Base-by-base conservation (phyloP, 2,329 filamentous ascomycete genomes). In the Colletotrichum orbiculare region DNA sequence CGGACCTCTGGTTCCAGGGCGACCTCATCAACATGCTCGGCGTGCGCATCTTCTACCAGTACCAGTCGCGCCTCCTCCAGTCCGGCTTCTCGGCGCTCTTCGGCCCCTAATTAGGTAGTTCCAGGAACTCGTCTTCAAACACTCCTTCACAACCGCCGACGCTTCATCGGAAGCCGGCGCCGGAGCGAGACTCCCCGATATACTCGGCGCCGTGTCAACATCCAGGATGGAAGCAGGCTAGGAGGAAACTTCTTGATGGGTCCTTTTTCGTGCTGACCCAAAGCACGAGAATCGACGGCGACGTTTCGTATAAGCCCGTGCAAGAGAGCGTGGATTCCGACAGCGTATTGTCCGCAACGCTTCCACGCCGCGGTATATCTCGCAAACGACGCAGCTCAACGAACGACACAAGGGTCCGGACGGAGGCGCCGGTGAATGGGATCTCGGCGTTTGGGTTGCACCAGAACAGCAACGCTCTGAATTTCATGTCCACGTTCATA, bases 41-140 rank as follows among this genome's bases (percentile, higher is more conserved):
- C 12, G 79, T 86, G 2, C 77, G 83, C 2, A 80, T 79, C 35
- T 85, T 86, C 66, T 85, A 86, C 68, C 78, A 80, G 50, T 84
- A 85, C 67, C 83, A 86, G 69, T 83, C 80, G 7, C 78, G 83
- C 3, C 75, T 85, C 3, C 74, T 86, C 2, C 82, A 85, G 63
- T 78, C 77, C 7, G 83, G 83, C 0, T 60, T 60, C 41, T 78
- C 81, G 0, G 79, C 81, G 0, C 73, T 86, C 0, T 86, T 85
- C 41, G 83, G 83, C 0, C 75, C 81, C 8, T 85, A 25, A 4
- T 4, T 25, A 25, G 25, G 25, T 25, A 84, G 70, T 72, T 85
- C 6, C 83, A 86, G 60, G 83, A 85, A 60, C 75, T 86, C 0
- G 82, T 85, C 2, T 76, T 86, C 13, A 83, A 84, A 62, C 75